Evolutionary conservation across 1,284 basidiomycete genomes (phyloP).

Genomic region (Abortiporus biennis): DNA sequence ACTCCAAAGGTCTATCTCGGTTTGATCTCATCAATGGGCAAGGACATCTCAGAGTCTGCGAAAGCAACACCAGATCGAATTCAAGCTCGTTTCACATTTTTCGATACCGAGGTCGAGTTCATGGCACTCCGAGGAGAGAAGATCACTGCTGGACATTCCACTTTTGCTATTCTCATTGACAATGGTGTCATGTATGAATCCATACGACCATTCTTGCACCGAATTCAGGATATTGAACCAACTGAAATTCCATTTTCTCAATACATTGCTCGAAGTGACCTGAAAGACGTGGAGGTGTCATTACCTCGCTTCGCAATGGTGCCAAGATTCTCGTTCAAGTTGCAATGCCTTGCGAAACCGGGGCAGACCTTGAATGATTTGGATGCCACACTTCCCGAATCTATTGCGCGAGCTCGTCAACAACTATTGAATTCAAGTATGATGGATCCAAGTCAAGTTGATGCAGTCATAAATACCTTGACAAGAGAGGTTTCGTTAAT

Average conservation of each 20-base stretch:
- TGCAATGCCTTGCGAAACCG: conserved; percentile 15
- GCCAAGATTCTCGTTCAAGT: conserved; percentile 18
- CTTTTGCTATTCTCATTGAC: conserved; percentile 18
- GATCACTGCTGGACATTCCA: conserved; percentile 9
- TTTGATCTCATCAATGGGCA: conserved; percentile 11
- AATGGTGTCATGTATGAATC: conserved; percentile 20
- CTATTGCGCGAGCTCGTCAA: conserved; percentile 27
- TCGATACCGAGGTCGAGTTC: conserved; percentile 21
- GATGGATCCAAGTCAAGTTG: conserved; percentile 61
- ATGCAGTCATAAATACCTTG: conserved; percentile 57
- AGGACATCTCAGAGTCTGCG: conserved; percentile 19
- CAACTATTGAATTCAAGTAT: conserved; percentile 39
- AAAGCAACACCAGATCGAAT: conserved; percentile 13
- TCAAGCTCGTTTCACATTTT: conserved; percentile 17
- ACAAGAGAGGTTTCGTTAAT: conserved; percentile 57
- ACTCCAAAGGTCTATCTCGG: conserved; percentile 14
- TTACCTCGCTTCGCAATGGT: conserved; percentile 17
- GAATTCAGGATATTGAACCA: conserved; percentile 18
- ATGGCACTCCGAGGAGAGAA: conserved; percentile 14
- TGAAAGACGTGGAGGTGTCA: conserved; percentile 9
- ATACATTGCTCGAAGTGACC: conserved; percentile 11
- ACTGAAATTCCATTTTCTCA: conserved; percentile 18
- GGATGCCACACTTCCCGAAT: conserved; percentile 7
- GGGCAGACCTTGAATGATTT: conserved; percentile 10
- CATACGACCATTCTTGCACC: conserved; percentile 18